Base-by-base conservation (phyloP, 768 basidiomycete genomes). In the Termitomyces sp. region DNA sequence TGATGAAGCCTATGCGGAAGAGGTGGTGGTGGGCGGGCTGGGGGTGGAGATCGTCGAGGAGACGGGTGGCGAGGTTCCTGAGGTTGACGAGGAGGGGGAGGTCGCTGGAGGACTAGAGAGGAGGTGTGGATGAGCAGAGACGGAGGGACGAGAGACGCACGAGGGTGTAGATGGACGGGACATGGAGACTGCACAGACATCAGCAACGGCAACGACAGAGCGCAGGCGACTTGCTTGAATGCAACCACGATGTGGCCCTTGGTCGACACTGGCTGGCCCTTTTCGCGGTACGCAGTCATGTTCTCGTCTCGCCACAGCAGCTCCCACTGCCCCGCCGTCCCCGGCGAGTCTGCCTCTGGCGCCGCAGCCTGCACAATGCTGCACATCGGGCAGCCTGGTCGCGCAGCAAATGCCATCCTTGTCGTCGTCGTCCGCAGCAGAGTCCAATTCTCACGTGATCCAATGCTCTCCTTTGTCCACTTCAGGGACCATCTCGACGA, bases 401-500 rank as follows among this genome's bases (percentile, higher is more conserved):
- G 87, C 6, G 86, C 76, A 24, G 83, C 70, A 64, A 86, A 91
- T 18, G 79, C 71, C 78, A 85, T 82, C 65, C 68, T 68, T 61
- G 68, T 68, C 55, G 54, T 57, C 20, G 57, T 24, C 27, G 50
- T 37, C n/a, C 51, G 37, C 18, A 4, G 15, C 18, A 8, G 15
- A 37, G 15, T 0, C 15, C 15, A 3, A 27, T 27, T 27, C 30
- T n/a, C 65, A 67, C 61, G 63, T 66, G 61, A 62, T 33, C 55
- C 42, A 54, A 41, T 61, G 64, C 52, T 58, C 33, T 60, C 63
- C 36, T 95, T 95, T 67, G 74, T 82, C 42, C 61, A 63, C 15
- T 93, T 90, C 73, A 82, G 89, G 63, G 78, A 77, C 48, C 82
- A 91, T 54, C 77, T 95, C 37, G 94, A 96, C 75, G 83, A 86